These are phyloP conservation scores for Apiotrichum mycotoxinovorans DNA, from an alignment of 1,284 basidiomycete genomes.

Conservation along the genomic window DNA sequence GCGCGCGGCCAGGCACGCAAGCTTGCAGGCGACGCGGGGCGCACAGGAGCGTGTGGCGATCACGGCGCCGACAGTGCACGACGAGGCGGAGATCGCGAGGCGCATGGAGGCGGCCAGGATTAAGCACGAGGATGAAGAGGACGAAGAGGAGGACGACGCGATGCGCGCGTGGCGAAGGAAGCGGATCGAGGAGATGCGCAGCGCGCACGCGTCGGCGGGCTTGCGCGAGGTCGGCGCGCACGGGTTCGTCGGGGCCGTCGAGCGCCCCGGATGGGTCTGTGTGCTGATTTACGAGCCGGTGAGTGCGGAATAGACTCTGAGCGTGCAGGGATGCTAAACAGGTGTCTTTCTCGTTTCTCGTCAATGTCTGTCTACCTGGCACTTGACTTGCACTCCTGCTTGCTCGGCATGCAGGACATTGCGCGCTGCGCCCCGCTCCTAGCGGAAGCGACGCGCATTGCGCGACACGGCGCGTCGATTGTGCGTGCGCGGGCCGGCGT, in stretches of 20 bases:
- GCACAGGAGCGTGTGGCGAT: slow-evolving; percentile 29
- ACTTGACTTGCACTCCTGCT: neutral
- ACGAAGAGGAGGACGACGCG: slow-evolving; percentile 21
- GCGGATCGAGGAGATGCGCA: slow-evolving; percentile 14
- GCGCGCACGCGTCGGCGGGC: slow-evolving; percentile 11
- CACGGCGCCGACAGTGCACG: slow-evolving; percentile 30
- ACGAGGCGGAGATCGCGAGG: slow-evolving; percentile 20
- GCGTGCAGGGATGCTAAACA: no score
- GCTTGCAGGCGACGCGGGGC: slow-evolving; percentile 2
- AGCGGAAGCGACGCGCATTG: slow-evolving; percentile 5
- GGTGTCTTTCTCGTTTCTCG: no score
- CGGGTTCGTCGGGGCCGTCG: slow-evolving; percentile 40
- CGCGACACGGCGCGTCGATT: slow-evolving; percentile 15
- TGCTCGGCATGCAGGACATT: slow-evolving; percentile 39
- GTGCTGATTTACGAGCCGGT: slow-evolving; percentile 48
- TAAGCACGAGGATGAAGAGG: no score
- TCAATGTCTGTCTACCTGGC: no score
- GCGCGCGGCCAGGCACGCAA: slow-evolving; percentile 5
- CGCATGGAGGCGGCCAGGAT: slow-evolving; percentile 3
- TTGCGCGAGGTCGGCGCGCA: slow-evolving; percentile 40
- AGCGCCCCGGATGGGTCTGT: slow-evolving; percentile 39
- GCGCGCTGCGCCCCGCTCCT: slow-evolving; percentile 36
- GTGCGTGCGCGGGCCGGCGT: slow-evolving; percentile 40
- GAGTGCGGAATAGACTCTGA: slow-evolving; percentile 15
- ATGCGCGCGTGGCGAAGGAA: slow-evolving; percentile 6